Conservation (phyloP, 139 green algal species). For the Closterium sp. region DNA sequence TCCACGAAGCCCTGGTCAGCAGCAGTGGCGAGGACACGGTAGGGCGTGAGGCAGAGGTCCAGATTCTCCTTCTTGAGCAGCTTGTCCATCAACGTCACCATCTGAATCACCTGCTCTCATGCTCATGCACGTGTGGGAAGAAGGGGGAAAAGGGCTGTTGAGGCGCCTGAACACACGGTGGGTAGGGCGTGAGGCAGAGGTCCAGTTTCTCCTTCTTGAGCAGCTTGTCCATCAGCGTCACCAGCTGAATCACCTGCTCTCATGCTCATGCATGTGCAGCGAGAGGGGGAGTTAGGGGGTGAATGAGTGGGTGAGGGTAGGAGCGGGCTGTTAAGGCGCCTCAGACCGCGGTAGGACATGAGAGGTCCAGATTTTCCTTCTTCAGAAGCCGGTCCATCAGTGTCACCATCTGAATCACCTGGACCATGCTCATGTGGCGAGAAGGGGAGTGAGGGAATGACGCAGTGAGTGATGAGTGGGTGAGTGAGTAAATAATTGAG, state of each 20-base stretch:
- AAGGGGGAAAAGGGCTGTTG: background rate
- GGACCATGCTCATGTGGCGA: background rate
- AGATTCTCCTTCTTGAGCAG: constrained; percentile 94
- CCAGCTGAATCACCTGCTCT: constrained; percentile 70
- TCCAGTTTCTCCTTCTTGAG: constrained; percentile 94
- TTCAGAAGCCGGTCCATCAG: constrained; percentile 97
- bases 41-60: constrained; percentile 87
- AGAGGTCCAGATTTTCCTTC: constrained; percentile 88
- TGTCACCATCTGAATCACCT: constrained; percentile 77
- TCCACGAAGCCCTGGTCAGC: constrained; percentile 88
- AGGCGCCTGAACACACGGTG: too few relatives aligned
- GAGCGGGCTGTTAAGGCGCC: too few relatives aligned
- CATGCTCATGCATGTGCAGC: background rate
- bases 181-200: constrained; percentile 87
- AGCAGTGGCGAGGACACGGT: constrained; percentile 80
- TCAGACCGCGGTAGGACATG: constrained; percentile 89
- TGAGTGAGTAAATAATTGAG: background rate
- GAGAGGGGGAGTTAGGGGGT: background rate
- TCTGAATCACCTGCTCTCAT: constrained; percentile 59
- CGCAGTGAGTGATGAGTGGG: background rate
- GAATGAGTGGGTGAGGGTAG: background rate
- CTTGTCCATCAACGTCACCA: constrained; percentile 94
- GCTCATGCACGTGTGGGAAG: background rate
- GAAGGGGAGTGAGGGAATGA: background rate
- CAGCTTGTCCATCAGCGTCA: constrained; percentile 93